Conservation (phyloP, 2,329 filamentous ascomycete genomes). For the Fusarium acutatum region DNA sequence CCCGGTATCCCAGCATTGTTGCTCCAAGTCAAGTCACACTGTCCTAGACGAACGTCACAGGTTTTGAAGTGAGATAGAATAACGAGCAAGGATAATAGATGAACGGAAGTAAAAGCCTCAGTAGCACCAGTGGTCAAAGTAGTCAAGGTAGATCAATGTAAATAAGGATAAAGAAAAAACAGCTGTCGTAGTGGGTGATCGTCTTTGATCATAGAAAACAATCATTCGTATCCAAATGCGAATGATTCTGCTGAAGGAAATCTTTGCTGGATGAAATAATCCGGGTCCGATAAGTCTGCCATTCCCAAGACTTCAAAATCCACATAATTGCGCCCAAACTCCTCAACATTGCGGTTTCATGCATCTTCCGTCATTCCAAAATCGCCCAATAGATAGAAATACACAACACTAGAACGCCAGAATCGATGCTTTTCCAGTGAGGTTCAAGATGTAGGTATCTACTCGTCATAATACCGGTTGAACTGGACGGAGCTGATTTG, state of each 20-base stretch:
- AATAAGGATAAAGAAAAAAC: conserved; percentile 10
- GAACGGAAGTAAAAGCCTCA: not conserved
- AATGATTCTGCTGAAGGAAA: conserved; percentile 3
- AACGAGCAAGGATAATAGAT: not conserved
- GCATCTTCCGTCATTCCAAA: conserved; percentile 22
- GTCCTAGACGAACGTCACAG: not conserved
- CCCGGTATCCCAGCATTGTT: not conserved
- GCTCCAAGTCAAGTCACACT: not conserved
- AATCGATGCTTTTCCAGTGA: conserved; percentile 14
- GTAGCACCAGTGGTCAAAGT: not conserved
- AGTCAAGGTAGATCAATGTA: conserved; percentile 11
- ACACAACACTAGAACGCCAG: conserved; percentile 38
- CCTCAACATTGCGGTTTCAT: conserved; percentile 36
- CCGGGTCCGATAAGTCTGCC: conserved; percentile 1
- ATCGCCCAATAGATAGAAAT: conserved; percentile 35
- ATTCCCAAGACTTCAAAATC: conserved; percentile 3
- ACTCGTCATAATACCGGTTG: conserved; percentile 41
- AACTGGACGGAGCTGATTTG: conserved; percentile 44
- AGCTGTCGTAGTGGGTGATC: conserved; percentile 17
- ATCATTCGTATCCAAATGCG: conserved; percentile 8
- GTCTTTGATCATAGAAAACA: conserved; percentile 18
- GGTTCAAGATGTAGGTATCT: conserved; percentile 10
- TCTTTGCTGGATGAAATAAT: conserved; percentile 20
- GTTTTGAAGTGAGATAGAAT: not conserved
- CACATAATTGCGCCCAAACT: conserved; percentile 37